Base-by-base conservation (phyloP, 495 filamentous ascomycete genomes). In the Xylaria bambusicola region DNA sequence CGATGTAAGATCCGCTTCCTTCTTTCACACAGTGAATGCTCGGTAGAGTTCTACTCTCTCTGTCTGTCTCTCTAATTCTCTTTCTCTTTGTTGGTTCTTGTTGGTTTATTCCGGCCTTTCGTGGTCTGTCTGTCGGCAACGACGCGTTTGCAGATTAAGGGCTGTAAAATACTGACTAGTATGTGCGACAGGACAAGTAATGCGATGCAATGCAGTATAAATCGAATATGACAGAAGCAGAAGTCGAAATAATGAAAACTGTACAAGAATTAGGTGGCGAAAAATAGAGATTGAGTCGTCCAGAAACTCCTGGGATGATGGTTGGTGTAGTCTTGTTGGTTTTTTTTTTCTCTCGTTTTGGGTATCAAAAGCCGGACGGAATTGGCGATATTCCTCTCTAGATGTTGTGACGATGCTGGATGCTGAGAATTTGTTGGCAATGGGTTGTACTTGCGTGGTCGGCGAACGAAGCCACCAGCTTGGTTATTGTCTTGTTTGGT, bases 211-310 rank as follows among this genome's bases (percentile, higher is more conserved):
- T 57, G 54, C 31, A 58, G 31, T 31, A 15, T 56, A 29, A 60
- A 60, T 47, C 27, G 57, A 60, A 60, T 21, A 40, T 47, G 52
- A 54, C 38, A 52, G 36, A 36, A 52, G 48, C 24, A 24, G 21
- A 52, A 47, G 40, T 41, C 27, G 40, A 55, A 48, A 41, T 18
- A 44, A 61, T 23, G 52, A 56, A 61, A 61, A 56, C 21, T 61
- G 58, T 61, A 61, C 58, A 61, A 56, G 42, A 51, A 49, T 61
- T 55, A 61, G 36, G 52, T 53, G 44, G 38, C 33, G 58, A 53
- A 56, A 49, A 47, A 52, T 52, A 61, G 48, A 49, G 33, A 54
- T 61, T 51, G 58, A 61, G 58, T 61, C 35, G 51, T 61, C 58
- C 50, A 61, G 58, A 61, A 60, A 56, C 58, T 61, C 51, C 45